A percentile compares a stretch with the other conserved stretches of the same genome.
Conservation (phyloP, 495 filamentous ascomycete genomes). For the Penicillium pulvis region DNA sequence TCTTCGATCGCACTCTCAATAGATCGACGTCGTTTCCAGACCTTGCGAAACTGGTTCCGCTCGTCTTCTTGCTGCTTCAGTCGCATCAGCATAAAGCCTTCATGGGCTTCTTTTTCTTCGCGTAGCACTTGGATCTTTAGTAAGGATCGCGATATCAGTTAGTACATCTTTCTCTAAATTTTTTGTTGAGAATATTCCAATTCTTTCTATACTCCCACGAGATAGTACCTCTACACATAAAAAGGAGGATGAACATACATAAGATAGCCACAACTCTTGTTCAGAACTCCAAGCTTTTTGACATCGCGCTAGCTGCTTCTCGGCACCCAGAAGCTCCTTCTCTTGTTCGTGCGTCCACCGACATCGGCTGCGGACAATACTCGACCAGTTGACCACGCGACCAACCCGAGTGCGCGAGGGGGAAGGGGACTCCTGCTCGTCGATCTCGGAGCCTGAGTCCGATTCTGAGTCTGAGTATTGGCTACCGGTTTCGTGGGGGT, state of each 20-base stretch:
- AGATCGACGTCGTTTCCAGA: constrained; percentile 35
- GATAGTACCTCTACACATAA: not conserved
- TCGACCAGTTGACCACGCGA: constrained; percentile 41
- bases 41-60: constrained; percentile 42
- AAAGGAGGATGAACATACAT: constrained; percentile 31
- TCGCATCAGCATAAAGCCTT: constrained; percentile 37
- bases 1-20: constrained; percentile 4
- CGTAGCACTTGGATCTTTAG: constrained; percentile 37
- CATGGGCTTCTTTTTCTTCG: constrained; percentile 44
- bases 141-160: constrained; percentile 7
- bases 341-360: constrained; percentile 44
- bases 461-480: constrained; percentile 12
- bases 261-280: constrained; percentile 43
- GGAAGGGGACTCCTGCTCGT: not conserved
- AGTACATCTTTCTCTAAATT: not conserved
- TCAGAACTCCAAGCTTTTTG: constrained; percentile 50
- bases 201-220: not conserved
- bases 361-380: constrained; percentile 31
- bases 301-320: constrained; percentile 36
- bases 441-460: constrained; percentile 11
- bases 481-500: not conserved
- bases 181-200: not conserved
- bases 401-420: constrained; percentile 17
- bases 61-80: constrained; percentile 43
- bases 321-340: constrained; percentile 31